phyloP scores from a whole-genome alignment of 1,139 yeast species.

The Yamadazyma trypodendri region DNA sequence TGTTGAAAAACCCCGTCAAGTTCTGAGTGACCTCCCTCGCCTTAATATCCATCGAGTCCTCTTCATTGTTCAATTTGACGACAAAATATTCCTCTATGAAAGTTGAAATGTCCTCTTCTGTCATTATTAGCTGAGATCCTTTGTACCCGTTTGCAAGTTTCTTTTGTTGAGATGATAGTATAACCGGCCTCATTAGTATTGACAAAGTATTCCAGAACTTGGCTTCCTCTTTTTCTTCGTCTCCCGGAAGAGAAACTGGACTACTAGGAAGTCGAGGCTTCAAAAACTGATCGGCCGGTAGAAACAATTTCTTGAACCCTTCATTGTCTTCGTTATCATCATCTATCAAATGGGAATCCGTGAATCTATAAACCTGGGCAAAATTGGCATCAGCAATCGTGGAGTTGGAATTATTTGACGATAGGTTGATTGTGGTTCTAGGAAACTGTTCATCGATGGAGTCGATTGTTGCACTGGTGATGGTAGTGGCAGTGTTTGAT shows the following conservation, averaged over 20 bases:
- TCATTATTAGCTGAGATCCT: conserved; percentile 16
- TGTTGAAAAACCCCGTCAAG: conserved; percentile 25
- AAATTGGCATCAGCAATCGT: conserved; percentile 32
- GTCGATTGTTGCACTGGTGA: conserved; percentile 14
- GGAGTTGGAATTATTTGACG: conserved; percentile 45
- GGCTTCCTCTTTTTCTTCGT: conserved; percentile 15
- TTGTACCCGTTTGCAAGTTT: conserved; percentile 12
- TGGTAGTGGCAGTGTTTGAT: conserved; percentile 16
- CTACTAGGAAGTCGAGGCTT: conserved; percentile 17
- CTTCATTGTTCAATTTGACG: conserved; percentile 9
- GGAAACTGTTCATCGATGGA: conserved; percentile 14
- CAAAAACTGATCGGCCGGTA: conserved; percentile 42
- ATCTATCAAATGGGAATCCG: conserved; percentile 35
- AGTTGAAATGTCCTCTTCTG: conserved; percentile 33
- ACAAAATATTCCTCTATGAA: conserved; percentile 26
- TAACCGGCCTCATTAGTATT: conserved; percentile 16
- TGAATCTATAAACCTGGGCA: conserved; percentile 39
- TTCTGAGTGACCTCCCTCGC: conserved; percentile 33
- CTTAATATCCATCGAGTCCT: conserved; percentile 28
- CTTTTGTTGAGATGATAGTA: conserved; percentile 16
- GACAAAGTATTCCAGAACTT: conserved; percentile 26
- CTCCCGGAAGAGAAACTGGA: conserved; percentile 6
- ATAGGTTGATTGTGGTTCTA: conserved; percentile 31
- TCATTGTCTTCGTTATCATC: conserved; percentile 32
- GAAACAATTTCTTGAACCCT: conserved; percentile 35